Base-by-base conservation (phyloP, 805 yeast genomes). In the Metschnikowia bowlesiae region DNA sequence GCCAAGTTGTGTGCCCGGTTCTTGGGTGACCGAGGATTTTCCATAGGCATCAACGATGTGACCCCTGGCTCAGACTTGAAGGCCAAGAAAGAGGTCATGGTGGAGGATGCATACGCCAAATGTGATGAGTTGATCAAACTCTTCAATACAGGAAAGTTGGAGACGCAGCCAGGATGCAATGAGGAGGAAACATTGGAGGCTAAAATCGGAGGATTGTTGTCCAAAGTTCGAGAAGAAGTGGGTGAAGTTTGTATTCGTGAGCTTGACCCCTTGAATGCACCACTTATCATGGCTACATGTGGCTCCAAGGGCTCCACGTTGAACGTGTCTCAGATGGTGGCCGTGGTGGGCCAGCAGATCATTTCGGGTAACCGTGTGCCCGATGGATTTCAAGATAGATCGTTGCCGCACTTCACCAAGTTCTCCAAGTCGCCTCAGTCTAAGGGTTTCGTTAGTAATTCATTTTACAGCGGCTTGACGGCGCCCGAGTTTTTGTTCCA, bases 401-500 rank as follows among this genome's bases (percentile, higher is more conserved):
- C 99, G 0, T 74, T 94, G 59, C 99, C 99, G 10, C 99, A 94
- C 72, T 94, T 94, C 75, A 83, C 89, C 44, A 94, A 95, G 70
- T 87, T 87, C 69, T 91, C 98, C 57, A 91, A 92, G 67, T 89
- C 97, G 39, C 99, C 99, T 1, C 97, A 92, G 57, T 89, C 97
- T 7, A 94, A 94, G 71, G 99, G 99, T 63, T 94, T 94, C 63
- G 96, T 94, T 53, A 97, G 95, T 70, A 94, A 94, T 67, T 94
- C 99, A 11, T 94, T 94, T 66, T 78, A 92, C 66, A 84, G 98
- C 76, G 99, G 99, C 36, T 79, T 94, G 63, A 91, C 99, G 6
- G 99, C 99, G 33, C 98, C 94, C 70, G 99, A 94, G 70, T 94
- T 94, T 70, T 91, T 94, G 69, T 94, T 94, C 85, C 99, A 94